These are phyloP conservation scores for Populus hybrid DNA, from an alignment of 441 rosid genomes.

Conservation along the genomic window DNA sequence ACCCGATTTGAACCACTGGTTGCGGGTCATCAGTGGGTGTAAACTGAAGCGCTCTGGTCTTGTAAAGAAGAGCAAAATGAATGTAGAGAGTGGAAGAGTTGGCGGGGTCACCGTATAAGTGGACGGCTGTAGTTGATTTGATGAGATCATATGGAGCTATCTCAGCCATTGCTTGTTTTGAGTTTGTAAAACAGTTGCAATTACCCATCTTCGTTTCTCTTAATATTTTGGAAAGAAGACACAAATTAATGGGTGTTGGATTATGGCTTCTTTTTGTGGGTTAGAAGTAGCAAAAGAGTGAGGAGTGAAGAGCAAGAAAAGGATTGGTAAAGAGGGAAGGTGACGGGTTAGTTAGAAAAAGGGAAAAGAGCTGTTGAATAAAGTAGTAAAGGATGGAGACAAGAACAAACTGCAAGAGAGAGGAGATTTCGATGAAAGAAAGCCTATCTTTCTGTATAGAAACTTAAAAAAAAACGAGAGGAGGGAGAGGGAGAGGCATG, in stretches of 20 bases:
- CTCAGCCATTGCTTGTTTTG: constrained; percentile 41
- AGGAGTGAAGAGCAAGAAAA: constrained; percentile 12
- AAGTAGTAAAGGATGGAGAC: neutral
- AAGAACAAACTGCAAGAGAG: neutral
- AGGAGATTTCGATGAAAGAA: neutral
- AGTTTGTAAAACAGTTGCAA: constrained; percentile 23
- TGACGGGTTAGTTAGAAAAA: neutral
- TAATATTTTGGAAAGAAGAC: neutral
- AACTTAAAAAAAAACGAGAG: too few species aligned
- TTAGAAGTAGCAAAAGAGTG: neutral
- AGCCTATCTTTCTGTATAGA: neutral
- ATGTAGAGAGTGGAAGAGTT: constrained; percentile 34
- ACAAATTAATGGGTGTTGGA: too few species aligned
- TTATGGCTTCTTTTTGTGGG: neutral
- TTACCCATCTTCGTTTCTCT: constrained; percentile 43
- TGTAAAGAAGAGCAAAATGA: constrained; percentile 57
- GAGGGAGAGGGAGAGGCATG: too few species aligned
- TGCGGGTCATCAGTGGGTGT: constrained; percentile 21
- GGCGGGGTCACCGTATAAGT: constrained; percentile 33
- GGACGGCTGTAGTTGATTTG: constrained; percentile 30
- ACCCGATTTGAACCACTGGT: constrained; percentile 42
- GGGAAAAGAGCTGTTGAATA: neutral
- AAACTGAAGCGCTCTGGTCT: constrained; percentile 37
- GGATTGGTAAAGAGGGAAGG: neutral
- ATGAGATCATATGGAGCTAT: constrained; percentile 39